Evolutionary conservation across 352 stramenopile species (phyloP).

Genomic region (Globisporangium abappressorium): DNA sequence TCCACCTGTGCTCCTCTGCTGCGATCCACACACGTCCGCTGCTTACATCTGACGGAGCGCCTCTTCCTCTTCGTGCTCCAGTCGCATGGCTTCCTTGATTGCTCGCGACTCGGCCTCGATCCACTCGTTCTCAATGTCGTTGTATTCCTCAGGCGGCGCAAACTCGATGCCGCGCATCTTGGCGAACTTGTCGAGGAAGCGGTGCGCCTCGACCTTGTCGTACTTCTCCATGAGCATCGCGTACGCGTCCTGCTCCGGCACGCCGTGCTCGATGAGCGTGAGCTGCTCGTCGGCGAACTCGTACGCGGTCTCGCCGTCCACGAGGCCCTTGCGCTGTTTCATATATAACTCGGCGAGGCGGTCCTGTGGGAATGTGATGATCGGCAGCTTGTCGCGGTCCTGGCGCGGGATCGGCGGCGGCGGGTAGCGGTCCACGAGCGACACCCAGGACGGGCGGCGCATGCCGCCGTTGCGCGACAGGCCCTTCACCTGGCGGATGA

Average conservation of each 20-base stretch:
- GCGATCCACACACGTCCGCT: not conserved
- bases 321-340: conserved; percentile 60
- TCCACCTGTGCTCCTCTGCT: not conserved
- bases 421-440: conserved; percentile 75
- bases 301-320: conserved; percentile 79
- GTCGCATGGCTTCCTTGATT: conserved; percentile 83
- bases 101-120: conserved; percentile 72
- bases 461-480: conserved; percentile 80
- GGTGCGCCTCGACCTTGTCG: conserved; percentile 74
- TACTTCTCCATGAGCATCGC: conserved; percentile 84
- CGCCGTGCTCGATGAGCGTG: conserved; percentile 79
- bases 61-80: conserved; percentile 81
- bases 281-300: conserved; percentile 86
- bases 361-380: conserved; percentile 85
- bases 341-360: conserved; percentile 82
- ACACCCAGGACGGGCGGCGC: conserved; percentile 62
- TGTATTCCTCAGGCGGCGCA: conserved; percentile 69
- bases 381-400: conserved; percentile 69
- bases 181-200: conserved; percentile 82
- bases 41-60: conserved; percentile 60
- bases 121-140: conserved; percentile 82
- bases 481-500: conserved; percentile 77
- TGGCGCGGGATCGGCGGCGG: conserved; percentile 67
- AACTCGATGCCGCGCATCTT: conserved; percentile 79
- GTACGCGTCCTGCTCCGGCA: conserved; percentile 78